Percentiles rank a stretch among this genome's conserved stretches.
Conservation (phyloP, 2,329 filamentous ascomycete species). For the Neopestalotiopsis sp. region DNA sequence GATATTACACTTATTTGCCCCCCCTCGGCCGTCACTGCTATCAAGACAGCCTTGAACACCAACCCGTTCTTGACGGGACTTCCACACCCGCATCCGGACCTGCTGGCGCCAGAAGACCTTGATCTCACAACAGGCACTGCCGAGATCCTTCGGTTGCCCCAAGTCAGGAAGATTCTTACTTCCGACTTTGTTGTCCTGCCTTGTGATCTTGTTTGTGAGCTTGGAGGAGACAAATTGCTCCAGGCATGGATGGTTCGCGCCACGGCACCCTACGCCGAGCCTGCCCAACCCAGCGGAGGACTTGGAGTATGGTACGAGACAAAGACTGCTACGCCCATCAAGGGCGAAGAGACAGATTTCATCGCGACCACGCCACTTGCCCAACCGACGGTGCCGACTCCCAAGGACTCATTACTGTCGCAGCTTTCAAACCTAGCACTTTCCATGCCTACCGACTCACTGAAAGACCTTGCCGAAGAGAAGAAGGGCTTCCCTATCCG, state of each 20-base stretch:
- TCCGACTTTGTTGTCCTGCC: conserved; percentile 90
- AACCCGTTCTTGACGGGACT: conserved; percentile 79
- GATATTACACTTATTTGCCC: conserved; percentile 69
- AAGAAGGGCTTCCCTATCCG: conserved; percentile 76
- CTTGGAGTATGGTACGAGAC: conserved; percentile 93
- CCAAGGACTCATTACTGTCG: conserved; percentile 69
- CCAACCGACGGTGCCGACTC: conserved; percentile 59
- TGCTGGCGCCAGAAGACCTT: conserved; percentile 78
- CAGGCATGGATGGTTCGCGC: conserved; percentile 93
- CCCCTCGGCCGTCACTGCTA: conserved; percentile 69
- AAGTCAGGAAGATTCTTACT: conserved; percentile 79
- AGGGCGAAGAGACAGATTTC: conserved; percentile 93
- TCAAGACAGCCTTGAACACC: conserved; percentile 74
- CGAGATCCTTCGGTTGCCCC: conserved; percentile 82
- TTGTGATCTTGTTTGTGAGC: conserved; percentile 91
- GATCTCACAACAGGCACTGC: conserved; percentile 88
- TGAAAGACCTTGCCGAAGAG: conserved; percentile 82
- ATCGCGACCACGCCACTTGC: conserved; percentile 77
- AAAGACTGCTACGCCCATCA: conserved; percentile 74
- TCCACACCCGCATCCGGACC: conserved; percentile 73
- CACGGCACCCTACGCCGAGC: conserved; percentile 60
- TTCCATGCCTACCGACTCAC: conserved; percentile 85
- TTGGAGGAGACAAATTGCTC: conserved; percentile 80
- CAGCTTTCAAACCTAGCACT: conserved; percentile 81
- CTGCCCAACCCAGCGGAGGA: conserved; percentile 69